A percentile compares a stretch with the other conserved stretches of the same genome.
phyloP scores from a whole-genome alignment of 129 eudicot genomes.

The Helianthus tuberosus region DNA sequence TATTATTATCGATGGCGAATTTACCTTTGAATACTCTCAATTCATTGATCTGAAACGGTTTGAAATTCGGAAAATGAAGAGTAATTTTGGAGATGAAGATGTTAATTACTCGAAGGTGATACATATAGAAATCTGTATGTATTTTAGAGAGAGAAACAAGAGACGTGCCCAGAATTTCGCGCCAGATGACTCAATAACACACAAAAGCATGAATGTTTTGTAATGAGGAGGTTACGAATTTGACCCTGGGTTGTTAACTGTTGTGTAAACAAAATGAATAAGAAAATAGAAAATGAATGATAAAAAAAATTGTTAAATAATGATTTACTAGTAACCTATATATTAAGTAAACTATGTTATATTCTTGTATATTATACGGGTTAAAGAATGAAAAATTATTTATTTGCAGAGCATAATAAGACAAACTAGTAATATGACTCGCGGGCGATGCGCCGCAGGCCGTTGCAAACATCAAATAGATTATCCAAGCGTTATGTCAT shows the following conservation, averaged over 20 bases:
- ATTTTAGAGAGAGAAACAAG: constrained; percentile 35
- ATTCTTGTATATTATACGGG: too few relatives aligned
- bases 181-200: constrained; percentile 52
- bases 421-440: too few relatives aligned
- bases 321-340: too few relatives aligned
- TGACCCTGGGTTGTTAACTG: constrained; percentile 17
- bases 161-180: constrained; percentile 62
- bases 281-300: too few relatives aligned
- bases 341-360: too few relatives aligned
- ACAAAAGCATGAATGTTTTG: constrained; percentile 7
- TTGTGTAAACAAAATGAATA: background rate
- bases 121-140: constrained; percentile 10
- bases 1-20: constrained; percentile 7
- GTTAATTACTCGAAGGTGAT: constrained; percentile 7
- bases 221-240: constrained; percentile 16
- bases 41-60: constrained; percentile 23
- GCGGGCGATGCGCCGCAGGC: too few relatives aligned
- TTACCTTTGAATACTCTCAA: constrained; percentile 34
- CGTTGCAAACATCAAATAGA: too few relatives aligned
- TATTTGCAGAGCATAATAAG: too few relatives aligned
- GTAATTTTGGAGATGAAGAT: constrained; percentile 14
- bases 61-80: constrained; percentile 6
- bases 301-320: too few relatives aligned
- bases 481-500: too few relatives aligned
- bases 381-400: too few relatives aligned